These are phyloP conservation scores for Barnettozyma wickerhamii DNA, from an alignment of 805 yeast species.

Conservation along the genomic window DNA sequence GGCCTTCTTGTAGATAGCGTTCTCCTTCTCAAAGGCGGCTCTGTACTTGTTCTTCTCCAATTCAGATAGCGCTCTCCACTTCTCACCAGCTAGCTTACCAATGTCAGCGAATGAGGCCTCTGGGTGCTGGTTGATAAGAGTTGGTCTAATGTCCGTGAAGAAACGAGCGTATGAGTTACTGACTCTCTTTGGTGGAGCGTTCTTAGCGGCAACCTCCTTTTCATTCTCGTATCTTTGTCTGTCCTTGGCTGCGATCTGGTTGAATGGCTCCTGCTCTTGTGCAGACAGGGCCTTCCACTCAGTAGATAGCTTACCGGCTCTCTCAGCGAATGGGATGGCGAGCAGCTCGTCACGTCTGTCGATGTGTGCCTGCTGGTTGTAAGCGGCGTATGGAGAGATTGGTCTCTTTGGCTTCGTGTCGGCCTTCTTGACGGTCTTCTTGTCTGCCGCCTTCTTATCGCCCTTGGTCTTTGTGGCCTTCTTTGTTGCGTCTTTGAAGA, in stretches of 20 bases:
- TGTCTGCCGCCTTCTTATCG: conserved; percentile 5
- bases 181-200: conserved; percentile 25
- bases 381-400: conserved; percentile 11
- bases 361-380: conserved; percentile 12
- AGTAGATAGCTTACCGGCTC: conserved; percentile 5
- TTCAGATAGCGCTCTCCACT: conserved; percentile 79
- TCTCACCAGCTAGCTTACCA: conserved; percentile 73
- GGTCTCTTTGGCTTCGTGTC: conserved; percentile 11
- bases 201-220: conserved; percentile 12
- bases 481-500: not conserved
- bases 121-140: conserved; percentile 15
- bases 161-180: conserved; percentile 14
- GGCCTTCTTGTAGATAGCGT: conserved; percentile 35
- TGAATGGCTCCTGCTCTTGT: conserved; percentile 12
- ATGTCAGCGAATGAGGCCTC: conserved; percentile 25
- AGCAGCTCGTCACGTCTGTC: conserved; percentile 12
- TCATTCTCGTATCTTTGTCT: conserved; percentile 13
- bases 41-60: conserved; percentile 58
- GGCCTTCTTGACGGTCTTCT: conserved; percentile 7
- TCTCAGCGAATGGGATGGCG: conserved; percentile 12
- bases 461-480: not conserved
- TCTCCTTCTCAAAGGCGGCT: conserved; percentile 17
- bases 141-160: conserved; percentile 11
- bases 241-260: conserved; percentile 12
- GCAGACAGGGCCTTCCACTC: conserved; percentile 15